Conservation (phyloP, 1,139 yeast genomes). For the Yamadazyma jaroonii region DNA sequence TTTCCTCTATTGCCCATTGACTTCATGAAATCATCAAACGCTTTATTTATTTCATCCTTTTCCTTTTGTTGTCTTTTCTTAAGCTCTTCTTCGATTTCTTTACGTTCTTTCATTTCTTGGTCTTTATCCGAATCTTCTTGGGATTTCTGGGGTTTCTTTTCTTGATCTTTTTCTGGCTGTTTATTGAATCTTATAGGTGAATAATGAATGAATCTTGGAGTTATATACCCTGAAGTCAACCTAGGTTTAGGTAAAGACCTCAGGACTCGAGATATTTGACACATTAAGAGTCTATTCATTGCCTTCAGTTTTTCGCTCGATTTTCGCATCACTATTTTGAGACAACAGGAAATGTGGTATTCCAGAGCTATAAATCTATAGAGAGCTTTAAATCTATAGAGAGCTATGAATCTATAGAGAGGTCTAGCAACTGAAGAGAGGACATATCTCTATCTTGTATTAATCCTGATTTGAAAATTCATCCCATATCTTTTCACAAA, state of each 20-base stretch:
- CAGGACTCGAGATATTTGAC: too few species aligned
- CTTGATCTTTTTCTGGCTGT: too few species aligned
- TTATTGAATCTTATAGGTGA: not conserved
- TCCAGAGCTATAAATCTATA: too few species aligned
- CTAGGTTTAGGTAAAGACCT: not conserved
- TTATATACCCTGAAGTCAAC: not conserved
- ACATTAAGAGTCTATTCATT: constrained; percentile 1
- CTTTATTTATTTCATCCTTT: constrained; percentile 26
- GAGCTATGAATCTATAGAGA: too few species aligned
- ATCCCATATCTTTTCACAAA: constrained; percentile 58
- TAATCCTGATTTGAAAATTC: constrained; percentile 26
- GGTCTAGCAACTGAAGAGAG: too few species aligned
- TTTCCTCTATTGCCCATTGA: constrained; percentile 2
- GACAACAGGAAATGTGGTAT: too few species aligned
- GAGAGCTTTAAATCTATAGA: too few species aligned
- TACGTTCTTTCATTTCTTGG: constrained; percentile 17
- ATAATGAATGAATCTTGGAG: not conserved
- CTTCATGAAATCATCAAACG: constrained; percentile 2
- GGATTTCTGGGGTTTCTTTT: not conserved
- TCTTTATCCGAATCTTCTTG: constrained; percentile 6
- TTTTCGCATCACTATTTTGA: constrained; percentile 1
- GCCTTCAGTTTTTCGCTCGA: constrained; percentile 3
- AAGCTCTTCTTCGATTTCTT: constrained; percentile 32
- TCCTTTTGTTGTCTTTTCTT: constrained; percentile 30
- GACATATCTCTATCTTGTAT: constrained; percentile 2